Conservation (phyloP, 169 alveolate species). For the Plasmodium yoelii region DNA sequence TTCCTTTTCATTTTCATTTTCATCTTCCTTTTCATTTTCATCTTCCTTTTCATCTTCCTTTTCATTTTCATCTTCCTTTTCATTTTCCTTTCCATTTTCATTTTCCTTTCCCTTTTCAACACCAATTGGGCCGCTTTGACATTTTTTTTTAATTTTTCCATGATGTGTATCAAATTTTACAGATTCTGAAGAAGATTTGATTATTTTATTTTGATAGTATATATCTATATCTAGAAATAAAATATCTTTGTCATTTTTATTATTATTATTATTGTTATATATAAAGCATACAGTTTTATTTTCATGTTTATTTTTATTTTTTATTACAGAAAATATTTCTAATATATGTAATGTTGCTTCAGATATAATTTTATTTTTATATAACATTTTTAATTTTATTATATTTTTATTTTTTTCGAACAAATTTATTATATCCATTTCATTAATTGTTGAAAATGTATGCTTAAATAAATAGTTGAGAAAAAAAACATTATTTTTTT, state of each 20-base stretch:
- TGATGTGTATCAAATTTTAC: conserved; percentile 37
- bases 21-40: too few relatives aligned
- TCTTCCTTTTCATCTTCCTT: too few relatives aligned
- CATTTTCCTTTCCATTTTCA: too few relatives aligned
- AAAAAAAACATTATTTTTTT: conserved; percentile 1
- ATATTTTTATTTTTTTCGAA: conserved; percentile 56
- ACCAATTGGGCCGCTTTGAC: neutral
- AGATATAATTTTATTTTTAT: conserved; percentile 26
- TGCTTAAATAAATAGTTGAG: conserved; percentile 42
- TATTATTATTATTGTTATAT: neutral
- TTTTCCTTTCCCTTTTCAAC: too few relatives aligned
- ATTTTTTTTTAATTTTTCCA: neutral
- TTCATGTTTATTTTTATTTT: conserved; percentile 32
- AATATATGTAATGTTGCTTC: conserved; percentile 60
- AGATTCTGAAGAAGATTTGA: neutral
- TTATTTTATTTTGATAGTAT: conserved; percentile 39
- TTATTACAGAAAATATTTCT: conserved; percentile 52
- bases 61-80: too few relatives aligned
- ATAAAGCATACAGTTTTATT: conserved; percentile 58
- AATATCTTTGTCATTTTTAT: conserved; percentile 11
- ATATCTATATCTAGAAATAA: conserved; percentile 67
- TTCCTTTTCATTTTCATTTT: too few relatives aligned
- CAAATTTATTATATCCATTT: conserved; percentile 49
- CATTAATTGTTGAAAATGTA: conserved; percentile 57
- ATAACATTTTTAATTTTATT: conserved; percentile 18